Evolutionary conservation across 495 filamentous ascomycete genomes (phyloP).

Genomic region (Penicillium argentinense): DNA sequence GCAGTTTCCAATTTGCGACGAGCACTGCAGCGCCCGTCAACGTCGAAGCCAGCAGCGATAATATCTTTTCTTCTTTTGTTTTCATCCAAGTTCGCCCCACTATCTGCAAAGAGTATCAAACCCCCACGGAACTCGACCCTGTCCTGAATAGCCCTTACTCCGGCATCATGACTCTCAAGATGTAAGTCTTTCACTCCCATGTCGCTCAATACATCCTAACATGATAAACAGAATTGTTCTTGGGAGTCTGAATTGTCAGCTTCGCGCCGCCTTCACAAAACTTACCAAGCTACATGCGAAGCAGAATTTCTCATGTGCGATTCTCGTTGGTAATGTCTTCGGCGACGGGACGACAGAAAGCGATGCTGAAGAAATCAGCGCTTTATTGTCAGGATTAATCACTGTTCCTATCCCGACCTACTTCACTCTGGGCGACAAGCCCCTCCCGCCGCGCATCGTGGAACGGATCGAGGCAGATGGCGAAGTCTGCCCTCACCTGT

Average conservation of each 20-base stretch:
- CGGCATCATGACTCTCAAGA: constrained; percentile 56
- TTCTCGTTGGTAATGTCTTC: constrained; percentile 85
- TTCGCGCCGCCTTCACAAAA: constrained; percentile 73
- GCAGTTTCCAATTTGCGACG: neutral
- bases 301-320: constrained; percentile 80
- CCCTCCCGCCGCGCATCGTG: constrained; percentile 66
- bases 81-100: neutral
- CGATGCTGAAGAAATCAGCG: constrained; percentile 54
- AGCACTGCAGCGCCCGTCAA: too few species aligned
- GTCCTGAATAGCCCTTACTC: neutral
- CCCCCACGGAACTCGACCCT: too few species aligned
- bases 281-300: constrained; percentile 75
- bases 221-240: constrained; percentile 65
- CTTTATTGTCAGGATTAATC: constrained; percentile 69
- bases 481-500: constrained; percentile 83
- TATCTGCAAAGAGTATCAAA: too few species aligned
- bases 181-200: constrained; percentile 49
- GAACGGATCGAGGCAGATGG: constrained; percentile 74
- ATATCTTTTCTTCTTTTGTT: neutral
- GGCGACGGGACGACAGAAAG: constrained; percentile 45
- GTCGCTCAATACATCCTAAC: neutral
- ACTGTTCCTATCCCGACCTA: constrained; percentile 78
- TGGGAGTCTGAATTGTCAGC: constrained; percentile 73
- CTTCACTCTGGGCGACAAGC: constrained; percentile 70
- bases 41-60: too few species aligned